Evolutionary conservation across 2,329 filamentous ascomycete species (phyloP).

Genomic region (Phialophora expanda): DNA sequence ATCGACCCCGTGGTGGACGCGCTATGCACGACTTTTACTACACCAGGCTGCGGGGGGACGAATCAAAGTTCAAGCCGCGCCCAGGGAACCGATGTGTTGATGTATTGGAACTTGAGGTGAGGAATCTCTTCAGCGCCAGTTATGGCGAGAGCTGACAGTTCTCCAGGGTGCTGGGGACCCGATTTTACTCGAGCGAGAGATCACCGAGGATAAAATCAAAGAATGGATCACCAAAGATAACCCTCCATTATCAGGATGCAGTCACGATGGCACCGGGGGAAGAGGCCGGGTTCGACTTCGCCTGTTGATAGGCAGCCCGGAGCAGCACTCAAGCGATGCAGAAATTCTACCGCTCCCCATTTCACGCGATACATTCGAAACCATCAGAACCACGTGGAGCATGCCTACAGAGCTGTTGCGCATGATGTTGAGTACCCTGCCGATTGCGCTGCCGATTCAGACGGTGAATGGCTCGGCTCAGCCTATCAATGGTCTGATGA

Average conservation of each 20-base stretch:
- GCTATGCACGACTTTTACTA: slow-evolving; percentile 29
- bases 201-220: slow-evolving; percentile 1
- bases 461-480: background rate
- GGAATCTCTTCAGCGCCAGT: background rate
- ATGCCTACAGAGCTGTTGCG: slow-evolving; percentile 28
- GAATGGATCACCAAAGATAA: background rate
- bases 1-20: background rate
- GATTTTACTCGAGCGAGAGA: background rate
- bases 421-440: slow-evolving; percentile 32
- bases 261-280: background rate
- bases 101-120: slow-evolving; percentile 16
- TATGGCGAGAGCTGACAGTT: background rate
- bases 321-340: slow-evolving; percentile 26
- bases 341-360: slow-evolving; percentile 28
- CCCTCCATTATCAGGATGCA: too few species aligned
- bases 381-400: slow-evolving; percentile 21
- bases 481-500: slow-evolving; percentile 23
- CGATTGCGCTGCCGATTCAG: slow-evolving; percentile 18
- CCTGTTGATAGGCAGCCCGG: slow-evolving; percentile 24
- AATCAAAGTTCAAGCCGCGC: slow-evolving; percentile 27
- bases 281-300: slow-evolving; percentile 7
- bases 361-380: slow-evolving; percentile 23
- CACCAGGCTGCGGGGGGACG: slow-evolving; percentile 16
- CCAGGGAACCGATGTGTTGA: slow-evolving; percentile 21
- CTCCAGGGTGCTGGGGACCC: background rate